phyloP scores from a whole-genome alignment of 352 stramenopile genomes.

The Peronospora tabacina region DNA sequence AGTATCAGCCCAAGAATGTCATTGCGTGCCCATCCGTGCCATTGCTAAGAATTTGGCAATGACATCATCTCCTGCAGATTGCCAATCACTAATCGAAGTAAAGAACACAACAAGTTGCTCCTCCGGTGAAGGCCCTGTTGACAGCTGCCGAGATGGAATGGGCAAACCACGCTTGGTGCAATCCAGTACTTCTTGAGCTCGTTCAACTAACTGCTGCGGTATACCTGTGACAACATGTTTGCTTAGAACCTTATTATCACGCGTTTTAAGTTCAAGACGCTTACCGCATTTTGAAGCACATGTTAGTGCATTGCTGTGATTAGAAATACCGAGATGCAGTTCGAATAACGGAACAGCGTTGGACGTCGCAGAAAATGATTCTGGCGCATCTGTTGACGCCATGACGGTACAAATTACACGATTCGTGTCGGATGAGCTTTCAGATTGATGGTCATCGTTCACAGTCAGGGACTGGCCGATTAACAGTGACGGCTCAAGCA shows the following conservation, averaged over 20 bases:
- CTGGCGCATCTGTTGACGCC: conserved; percentile 28
- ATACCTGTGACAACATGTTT: conserved; percentile 29
- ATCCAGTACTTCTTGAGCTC: conserved; percentile 42
- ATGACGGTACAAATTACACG: conserved; percentile 50
- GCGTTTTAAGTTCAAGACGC: not conserved
- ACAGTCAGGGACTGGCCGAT: conserved; percentile 5
- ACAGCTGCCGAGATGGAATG: conserved; percentile 24
- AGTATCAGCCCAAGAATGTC: conserved; percentile 16
- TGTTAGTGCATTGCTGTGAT: conserved; percentile 61
- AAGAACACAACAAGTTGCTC: conserved; percentile 43
- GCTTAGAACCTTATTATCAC: conserved; percentile 5
- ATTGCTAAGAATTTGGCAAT: conserved; percentile 48
- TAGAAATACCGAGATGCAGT: conserved; percentile 47
- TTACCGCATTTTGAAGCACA: conserved; percentile 63
- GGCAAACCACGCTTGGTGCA: conserved; percentile 21
- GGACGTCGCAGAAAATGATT: conserved; percentile 16
- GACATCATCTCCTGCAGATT: conserved; percentile 30
- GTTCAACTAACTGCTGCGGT: conserved; percentile 29
- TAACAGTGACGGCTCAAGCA: conserved; percentile 27
- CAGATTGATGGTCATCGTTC: conserved; percentile 3
- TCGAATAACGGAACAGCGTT: conserved; percentile 51
- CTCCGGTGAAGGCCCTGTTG: conserved; percentile 28
- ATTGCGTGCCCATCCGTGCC: conserved; percentile 36
- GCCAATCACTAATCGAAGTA: conserved; percentile 47
- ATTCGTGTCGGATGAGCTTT: conserved; percentile 4